These are phyloP conservation scores for Xanthoparmelia taractica DNA, from an alignment of 495 filamentous ascomycete genomes.

Conservation along the genomic window DNA sequence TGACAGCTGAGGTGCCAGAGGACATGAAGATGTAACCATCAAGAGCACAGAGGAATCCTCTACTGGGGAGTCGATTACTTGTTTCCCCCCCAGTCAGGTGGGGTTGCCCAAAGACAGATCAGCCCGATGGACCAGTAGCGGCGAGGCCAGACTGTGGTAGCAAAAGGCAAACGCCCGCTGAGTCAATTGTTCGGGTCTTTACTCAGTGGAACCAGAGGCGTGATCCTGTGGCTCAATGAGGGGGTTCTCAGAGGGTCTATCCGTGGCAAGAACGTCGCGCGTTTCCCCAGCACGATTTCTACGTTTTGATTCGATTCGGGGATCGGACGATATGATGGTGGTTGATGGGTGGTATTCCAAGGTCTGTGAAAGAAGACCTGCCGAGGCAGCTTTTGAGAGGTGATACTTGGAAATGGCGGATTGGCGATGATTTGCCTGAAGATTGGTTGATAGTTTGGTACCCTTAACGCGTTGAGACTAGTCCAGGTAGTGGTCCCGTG, in stretches of 20 bases:
- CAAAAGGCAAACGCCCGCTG: constrained; percentile 6
- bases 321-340: neutral
- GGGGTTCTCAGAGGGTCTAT: neutral
- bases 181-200: neutral
- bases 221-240: constrained; percentile 12
- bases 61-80: constrained; percentile 3
- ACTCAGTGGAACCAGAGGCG: constrained; percentile 3
- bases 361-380: neutral
- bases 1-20: constrained; percentile 14
- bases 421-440: too few species aligned
- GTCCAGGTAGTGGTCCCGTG: constrained; percentile 12
- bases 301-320: neutral
- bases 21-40: constrained; percentile 5
- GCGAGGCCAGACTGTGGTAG: neutral
- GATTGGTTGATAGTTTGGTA: constrained; percentile 5
- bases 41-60: constrained; percentile 7
- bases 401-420: neutral
- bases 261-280: neutral
- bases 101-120: neutral
- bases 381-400: neutral
- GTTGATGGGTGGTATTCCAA: neutral
- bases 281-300: neutral
- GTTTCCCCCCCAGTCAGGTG: constrained; percentile 1
- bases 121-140: constrained; percentile 6
- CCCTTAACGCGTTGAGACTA: constrained; percentile 17